Evolutionary conservation across 2,329 filamentous ascomycete genomes (phyloP), one percentile per base, ranked within the genome.

Genomic region (Bretziella fagacearum): DNA sequence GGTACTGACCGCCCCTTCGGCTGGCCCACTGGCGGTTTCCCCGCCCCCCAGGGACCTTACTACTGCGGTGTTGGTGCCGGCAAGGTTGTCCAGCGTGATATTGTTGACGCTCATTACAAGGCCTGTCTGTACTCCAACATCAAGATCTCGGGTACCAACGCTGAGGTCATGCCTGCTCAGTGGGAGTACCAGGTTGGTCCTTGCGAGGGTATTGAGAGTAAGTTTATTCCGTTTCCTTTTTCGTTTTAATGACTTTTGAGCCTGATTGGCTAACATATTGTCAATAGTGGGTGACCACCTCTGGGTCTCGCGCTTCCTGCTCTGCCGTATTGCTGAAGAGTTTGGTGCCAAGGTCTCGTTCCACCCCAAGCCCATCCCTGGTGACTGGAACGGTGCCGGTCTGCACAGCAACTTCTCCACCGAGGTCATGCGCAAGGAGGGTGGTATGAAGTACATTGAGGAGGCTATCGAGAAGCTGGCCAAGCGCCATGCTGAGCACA

Each of bases 81-180:
- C 70, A 93, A 91, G 74, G 91, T 96, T 59, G 91, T 93, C 67
- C 89, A 87, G 79, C 81, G 89, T 70, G 89, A 98, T 62, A 89
- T 98, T 53, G 87, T 98, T 56, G 89, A 96, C 71, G 61, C 62
- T 1, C 63, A 66, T 57, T 69, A 69, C 62, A 69, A 69, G 60
- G 65, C 65, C 51, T 94, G 75, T 73, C 63, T 96, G 65, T 60
- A 85, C 64, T 77, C 89, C 52, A 81, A 82, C 51, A 74, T 98
- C 67, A 79, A 87, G 64, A 96, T 98, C 66, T 94, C 87, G 22
- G 91, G 91, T 60, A 96, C 91, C 70, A 98, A 98, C 66, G 91
- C 91, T 55, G 91, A 98, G 74, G 91, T 98, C 60, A 93, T 95
- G 84, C 83, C 86, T 54, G 86, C 83, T 52, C 89, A 95, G 67